Evolutionary conservation across 176 grass and related monocot genomes (phyloP).

Genomic region (Tuctoria greenei): DNA sequence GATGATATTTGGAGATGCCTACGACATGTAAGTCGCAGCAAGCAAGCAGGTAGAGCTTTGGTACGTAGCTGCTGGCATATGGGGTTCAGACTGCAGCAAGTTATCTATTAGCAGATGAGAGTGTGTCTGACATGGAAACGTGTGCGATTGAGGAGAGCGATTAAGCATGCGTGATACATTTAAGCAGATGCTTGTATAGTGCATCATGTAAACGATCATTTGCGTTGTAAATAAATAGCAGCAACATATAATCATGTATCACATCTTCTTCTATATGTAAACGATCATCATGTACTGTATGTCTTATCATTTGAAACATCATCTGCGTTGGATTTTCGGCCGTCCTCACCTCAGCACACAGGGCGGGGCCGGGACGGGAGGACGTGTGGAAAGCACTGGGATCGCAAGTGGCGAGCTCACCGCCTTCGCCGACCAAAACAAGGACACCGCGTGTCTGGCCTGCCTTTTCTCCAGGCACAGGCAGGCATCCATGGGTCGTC

Average conservation of each 20-base stretch:
- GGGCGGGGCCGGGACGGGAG: not conserved
- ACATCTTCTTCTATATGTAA: not conserved
- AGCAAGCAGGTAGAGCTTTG: not conserved
- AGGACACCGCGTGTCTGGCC: slow-evolving; percentile 22
- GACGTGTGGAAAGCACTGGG: slow-evolving; percentile 15
- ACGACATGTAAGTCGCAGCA: not conserved
- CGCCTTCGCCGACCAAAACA: slow-evolving; percentile 33
- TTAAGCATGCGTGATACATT: not conserved
- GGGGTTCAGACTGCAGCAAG: too few species aligned
- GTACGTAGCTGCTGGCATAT: too few species aligned
- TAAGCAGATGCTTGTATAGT: too few species aligned
- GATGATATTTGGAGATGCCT: not conserved
- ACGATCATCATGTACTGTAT: slow-evolving; percentile 6
- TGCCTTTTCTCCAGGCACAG: not conserved
- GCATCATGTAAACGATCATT: too few species aligned
- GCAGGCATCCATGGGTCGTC: not conserved
- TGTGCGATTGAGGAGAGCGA: not conserved
- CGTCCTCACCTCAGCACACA: not conserved
- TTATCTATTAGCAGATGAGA: not conserved
- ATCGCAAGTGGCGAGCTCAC: slow-evolving; percentile 47
- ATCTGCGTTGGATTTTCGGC: not conserved
- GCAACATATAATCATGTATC: slow-evolving; percentile 3
- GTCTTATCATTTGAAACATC: slow-evolving; percentile 3
- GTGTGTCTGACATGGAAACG: not conserved
- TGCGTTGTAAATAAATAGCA: slow-evolving; percentile 29